Conservation (phyloP, 2,329 filamentous ascomycete genomes). For the Lachnellula willkommii region DNA sequence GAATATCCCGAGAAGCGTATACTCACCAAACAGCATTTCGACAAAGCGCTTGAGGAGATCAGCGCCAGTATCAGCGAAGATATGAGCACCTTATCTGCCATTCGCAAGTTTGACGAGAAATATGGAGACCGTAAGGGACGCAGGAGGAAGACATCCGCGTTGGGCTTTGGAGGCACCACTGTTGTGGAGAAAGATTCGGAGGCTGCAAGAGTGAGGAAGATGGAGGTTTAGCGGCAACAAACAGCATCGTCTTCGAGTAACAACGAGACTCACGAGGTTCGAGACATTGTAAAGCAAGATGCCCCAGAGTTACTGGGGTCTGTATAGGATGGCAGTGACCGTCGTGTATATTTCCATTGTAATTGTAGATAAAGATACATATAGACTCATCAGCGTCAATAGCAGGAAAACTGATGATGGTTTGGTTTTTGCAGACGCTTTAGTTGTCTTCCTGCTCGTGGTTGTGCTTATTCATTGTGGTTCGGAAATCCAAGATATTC, state of each 20-base stretch:
- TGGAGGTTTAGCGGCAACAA: conserved; percentile 6
- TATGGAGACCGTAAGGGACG: conserved; percentile 76
- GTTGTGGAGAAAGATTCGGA: conserved; percentile 28
- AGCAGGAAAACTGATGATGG: neutral
- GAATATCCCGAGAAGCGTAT: conserved; percentile 63
- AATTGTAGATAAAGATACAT: neutral
- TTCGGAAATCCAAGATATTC: too few species aligned
- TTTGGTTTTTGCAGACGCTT: neutral
- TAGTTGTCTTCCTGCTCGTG: neutral
- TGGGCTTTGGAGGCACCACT: conserved; percentile 50
- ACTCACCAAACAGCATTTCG: conserved; percentile 68
- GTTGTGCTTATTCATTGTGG: too few species aligned
- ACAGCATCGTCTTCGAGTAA: too few species aligned
- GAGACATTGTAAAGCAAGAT: neutral
- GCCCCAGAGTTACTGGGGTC: neutral
- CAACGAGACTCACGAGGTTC: too few species aligned
- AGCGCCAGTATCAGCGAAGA: conserved; percentile 90
- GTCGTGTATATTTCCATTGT: neutral
- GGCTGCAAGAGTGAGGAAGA: conserved; percentile 29
- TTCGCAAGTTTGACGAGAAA: conserved; percentile 92
- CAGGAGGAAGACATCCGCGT: conserved; percentile 50
- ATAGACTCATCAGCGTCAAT: neutral
- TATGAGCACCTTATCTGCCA: conserved; percentile 78
- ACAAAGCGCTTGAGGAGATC: conserved; percentile 80
- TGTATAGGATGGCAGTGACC: neutral